Conservation (phyloP, 1,284 basidiomycete species). For the Spongiforma sp. region DNA sequence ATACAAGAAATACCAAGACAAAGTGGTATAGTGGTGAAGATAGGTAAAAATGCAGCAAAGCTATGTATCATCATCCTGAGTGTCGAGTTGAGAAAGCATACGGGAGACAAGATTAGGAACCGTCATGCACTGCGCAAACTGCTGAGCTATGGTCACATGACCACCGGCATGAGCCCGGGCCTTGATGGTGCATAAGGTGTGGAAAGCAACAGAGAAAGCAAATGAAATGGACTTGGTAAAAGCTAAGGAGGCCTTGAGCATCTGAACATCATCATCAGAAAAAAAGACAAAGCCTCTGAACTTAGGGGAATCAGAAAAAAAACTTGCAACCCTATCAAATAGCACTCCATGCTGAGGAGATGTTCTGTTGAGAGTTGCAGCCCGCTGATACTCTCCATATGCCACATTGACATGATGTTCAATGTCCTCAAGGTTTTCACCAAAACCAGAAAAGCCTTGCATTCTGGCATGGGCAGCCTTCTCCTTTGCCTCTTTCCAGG, state of each 20-base stretch:
- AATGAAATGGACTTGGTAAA: conserved; percentile 39
- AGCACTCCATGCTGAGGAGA: background rate
- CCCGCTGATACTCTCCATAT: conserved; percentile 19
- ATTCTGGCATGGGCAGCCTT: conserved; percentile 27
- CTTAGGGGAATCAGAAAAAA: conserved; percentile 22
- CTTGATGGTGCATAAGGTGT: conserved; percentile 53
- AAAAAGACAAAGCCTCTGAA: conserved; percentile 24
- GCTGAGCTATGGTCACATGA: conserved; percentile 22
- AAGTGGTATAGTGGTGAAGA: background rate
- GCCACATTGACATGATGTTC: conserved; percentile 41
- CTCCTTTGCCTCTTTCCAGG: conserved; percentile 27
- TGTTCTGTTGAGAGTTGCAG: background rate
- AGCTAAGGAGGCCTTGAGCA: conserved; percentile 58
- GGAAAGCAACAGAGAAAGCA: conserved; percentile 53
- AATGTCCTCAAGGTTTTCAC: conserved; percentile 42
- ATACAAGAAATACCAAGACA: background rate
- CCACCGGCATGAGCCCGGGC: conserved; percentile 39
- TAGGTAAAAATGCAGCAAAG: background rate
- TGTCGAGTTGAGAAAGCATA: conserved; percentile 22
- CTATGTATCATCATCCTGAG: conserved; percentile 8
- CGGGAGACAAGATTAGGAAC: conserved; percentile 27
- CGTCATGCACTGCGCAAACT: conserved; percentile 32
- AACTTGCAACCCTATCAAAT: conserved; percentile 16
- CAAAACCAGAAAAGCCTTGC: conserved; percentile 8
- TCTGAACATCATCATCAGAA: conserved; percentile 41